A percentile compares a stretch with the other conserved stretches of the same genome.
These are phyloP conservation scores for Backusella circina DNA, from an alignment of 192 early-diverging fungal species.

Conservation along the genomic window DNA sequence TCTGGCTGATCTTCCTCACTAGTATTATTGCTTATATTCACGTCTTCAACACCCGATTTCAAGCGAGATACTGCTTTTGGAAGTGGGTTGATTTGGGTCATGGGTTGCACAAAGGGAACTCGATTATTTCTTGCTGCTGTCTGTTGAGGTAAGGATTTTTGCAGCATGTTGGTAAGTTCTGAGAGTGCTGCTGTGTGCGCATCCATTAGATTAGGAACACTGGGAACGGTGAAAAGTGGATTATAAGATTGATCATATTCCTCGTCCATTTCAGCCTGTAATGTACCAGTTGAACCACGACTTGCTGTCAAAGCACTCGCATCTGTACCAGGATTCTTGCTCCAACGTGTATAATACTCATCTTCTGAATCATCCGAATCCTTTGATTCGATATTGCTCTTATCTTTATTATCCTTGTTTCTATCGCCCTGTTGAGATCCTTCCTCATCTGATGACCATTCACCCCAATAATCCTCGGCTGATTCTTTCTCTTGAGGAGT, in stretches of 20 bases:
- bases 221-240: slow-evolving; percentile 36
- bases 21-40: neutral
- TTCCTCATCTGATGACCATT: slow-evolving; percentile 37
- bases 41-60: neutral
- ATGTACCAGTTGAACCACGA: neutral
- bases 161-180: slow-evolving; percentile 31
- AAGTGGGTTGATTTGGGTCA: slow-evolving; percentile 18
- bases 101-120: neutral
- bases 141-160: slow-evolving; percentile 18
- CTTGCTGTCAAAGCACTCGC: neutral
- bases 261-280: slow-evolving; percentile 33
- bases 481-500: slow-evolving; percentile 6
- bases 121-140: neutral
- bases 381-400: neutral
- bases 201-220: slow-evolving; percentile 36
- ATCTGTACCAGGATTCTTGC: slow-evolving; percentile 31
- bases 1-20: neutral
- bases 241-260: slow-evolving; percentile 40
- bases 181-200: slow-evolving; percentile 21
- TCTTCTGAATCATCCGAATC: slow-evolving; percentile 27
- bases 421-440: neutral
- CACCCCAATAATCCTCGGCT: slow-evolving; percentile 38
- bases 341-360: slow-evolving; percentile 33
- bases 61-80: slow-evolving; percentile 20
- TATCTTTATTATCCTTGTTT: neutral